Conservation (phyloP, 1,284 basidiomycete species). For the Xerocomus nothofagi region DNA sequence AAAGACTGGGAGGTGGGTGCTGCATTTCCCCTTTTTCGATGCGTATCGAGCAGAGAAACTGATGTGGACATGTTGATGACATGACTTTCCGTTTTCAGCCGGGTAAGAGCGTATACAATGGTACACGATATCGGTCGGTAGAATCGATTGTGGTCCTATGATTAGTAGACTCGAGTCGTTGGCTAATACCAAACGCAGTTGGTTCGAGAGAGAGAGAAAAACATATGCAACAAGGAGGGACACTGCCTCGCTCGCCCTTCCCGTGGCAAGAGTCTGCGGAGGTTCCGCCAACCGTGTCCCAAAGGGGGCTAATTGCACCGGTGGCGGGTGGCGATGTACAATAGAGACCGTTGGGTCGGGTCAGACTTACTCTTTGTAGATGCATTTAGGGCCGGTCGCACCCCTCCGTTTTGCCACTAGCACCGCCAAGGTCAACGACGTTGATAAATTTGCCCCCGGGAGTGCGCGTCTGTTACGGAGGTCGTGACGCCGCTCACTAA, state of each 20-base stretch:
- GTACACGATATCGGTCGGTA: constrained; percentile 72
- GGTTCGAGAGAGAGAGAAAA: constrained; percentile 7
- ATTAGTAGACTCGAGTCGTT: constrained; percentile 32
- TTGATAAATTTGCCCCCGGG: constrained; percentile 14
- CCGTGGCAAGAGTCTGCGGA: constrained; percentile 5
- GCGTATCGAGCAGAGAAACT: constrained; percentile 30
- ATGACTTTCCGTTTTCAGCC: constrained; percentile 42
- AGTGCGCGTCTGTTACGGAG: not conserved
- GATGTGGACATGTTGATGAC: constrained; percentile 16
- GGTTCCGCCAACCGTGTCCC: not conserved
- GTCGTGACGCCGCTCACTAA: constrained; percentile 19
- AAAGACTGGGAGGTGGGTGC: constrained; percentile 88
- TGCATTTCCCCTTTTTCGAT: constrained; percentile 13
- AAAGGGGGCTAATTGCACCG: constrained; percentile 26
- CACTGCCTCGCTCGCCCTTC: constrained; percentile 26
- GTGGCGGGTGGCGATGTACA: constrained; percentile 38
- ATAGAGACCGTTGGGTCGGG: constrained; percentile 25
- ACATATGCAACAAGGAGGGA: constrained; percentile 16
- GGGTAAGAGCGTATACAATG: constrained; percentile 87
- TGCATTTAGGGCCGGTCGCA: constrained; percentile 24
- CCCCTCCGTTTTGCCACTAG: constrained; percentile 3
- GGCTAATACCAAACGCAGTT: constrained; percentile 13
- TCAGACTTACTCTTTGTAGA: constrained; percentile 4
- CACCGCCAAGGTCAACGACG: constrained; percentile 18
- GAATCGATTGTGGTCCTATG: constrained; percentile 62